phyloP scores from a whole-genome alignment of 2,329 filamentous ascomycete species.

The Penicillium sp. region DNA sequence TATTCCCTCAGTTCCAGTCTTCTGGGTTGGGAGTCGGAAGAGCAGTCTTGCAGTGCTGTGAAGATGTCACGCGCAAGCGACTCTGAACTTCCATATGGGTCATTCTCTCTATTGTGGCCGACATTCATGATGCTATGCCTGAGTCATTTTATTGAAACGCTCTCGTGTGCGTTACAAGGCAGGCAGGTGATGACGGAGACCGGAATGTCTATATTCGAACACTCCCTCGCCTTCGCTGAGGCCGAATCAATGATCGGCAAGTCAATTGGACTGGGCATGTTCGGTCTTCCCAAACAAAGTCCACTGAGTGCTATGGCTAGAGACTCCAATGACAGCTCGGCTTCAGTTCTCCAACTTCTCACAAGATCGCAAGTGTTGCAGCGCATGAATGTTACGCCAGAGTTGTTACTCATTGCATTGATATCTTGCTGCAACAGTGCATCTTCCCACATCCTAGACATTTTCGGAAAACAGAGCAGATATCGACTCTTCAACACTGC shows the following conservation, averaged over 20 bases:
- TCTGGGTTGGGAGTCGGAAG: slow-evolving; percentile 73
- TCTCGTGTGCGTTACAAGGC: slow-evolving; percentile 86
- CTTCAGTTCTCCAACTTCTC: slow-evolving; percentile 40
- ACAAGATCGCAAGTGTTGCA: slow-evolving; percentile 64
- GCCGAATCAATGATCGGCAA: slow-evolving; percentile 85
- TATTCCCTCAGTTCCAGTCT: slow-evolving; percentile 72
- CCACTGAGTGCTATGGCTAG: slow-evolving; percentile 47
- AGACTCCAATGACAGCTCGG: slow-evolving; percentile 30
- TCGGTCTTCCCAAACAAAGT: slow-evolving; percentile 53
- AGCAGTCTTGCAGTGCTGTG: slow-evolving; percentile 72
- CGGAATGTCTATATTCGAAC: slow-evolving; percentile 95
- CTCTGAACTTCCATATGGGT: slow-evolving; percentile 67
- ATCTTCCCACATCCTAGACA: slow-evolving; percentile 77
- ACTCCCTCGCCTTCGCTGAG: slow-evolving; percentile 93
- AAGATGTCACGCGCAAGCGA: slow-evolving; percentile 66
- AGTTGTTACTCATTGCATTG: slow-evolving; percentile 82
- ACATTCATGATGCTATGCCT: slow-evolving; percentile 57
- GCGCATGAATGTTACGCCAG: slow-evolving; percentile 83
- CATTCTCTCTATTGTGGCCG: slow-evolving; percentile 66
- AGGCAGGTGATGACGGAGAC: slow-evolving; percentile 79
- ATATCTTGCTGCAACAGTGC: slow-evolving; percentile 89
- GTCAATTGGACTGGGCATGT: slow-evolving; percentile 71
- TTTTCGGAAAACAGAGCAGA: slow-evolving; percentile 75
- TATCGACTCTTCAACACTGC: slow-evolving; percentile 84
- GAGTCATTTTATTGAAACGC: slow-evolving; percentile 85